phyloP scores from a whole-genome alignment of 345 rosid species.

The Litchi chinensis region DNA sequence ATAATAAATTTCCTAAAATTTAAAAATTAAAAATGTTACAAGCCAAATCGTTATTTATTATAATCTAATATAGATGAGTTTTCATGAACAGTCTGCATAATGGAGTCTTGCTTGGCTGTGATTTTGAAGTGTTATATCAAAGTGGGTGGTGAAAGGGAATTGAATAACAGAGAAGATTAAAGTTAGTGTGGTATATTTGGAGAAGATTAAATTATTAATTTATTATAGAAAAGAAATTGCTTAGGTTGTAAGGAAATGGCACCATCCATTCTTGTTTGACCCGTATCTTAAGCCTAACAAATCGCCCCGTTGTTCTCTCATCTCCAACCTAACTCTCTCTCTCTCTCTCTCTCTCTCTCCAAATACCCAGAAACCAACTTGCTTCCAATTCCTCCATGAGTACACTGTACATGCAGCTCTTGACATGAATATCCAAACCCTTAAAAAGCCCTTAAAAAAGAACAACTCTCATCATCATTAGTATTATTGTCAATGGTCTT shows the following conservation, averaged over 20 bases:
- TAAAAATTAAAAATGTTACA: not conserved
- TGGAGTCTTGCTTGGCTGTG: not conserved
- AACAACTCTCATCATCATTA: not conserved
- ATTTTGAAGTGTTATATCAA: not conserved
- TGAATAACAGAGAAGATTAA: not conserved
- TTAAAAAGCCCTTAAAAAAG: not conserved
- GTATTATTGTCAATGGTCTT: conserved; percentile 17
- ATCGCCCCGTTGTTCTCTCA: conserved; percentile 62
- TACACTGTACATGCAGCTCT: conserved; percentile 12
- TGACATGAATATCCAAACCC: conserved; percentile 16
- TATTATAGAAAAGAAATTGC: conserved; percentile 35
- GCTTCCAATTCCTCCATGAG: conserved; percentile 15
- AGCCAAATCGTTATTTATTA: not conserved
- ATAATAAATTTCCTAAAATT: not conserved
- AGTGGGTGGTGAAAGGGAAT: not conserved
- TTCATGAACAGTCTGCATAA: not conserved
- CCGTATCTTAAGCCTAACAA: conserved; percentile 63
- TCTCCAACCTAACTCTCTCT: conserved; percentile 37
- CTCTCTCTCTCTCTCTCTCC: conserved; percentile 13
- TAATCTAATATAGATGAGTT: not conserved
- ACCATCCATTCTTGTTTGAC: conserved; percentile 76
- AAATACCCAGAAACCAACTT: conserved; percentile 28
- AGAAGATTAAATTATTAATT: conserved; percentile 19
- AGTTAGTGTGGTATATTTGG: not conserved
- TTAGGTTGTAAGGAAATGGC: conserved; percentile 55